Base-by-base conservation (phyloP, 495 filamentous ascomycete genomes). In the Aspergillus incahuasiensis region DNA sequence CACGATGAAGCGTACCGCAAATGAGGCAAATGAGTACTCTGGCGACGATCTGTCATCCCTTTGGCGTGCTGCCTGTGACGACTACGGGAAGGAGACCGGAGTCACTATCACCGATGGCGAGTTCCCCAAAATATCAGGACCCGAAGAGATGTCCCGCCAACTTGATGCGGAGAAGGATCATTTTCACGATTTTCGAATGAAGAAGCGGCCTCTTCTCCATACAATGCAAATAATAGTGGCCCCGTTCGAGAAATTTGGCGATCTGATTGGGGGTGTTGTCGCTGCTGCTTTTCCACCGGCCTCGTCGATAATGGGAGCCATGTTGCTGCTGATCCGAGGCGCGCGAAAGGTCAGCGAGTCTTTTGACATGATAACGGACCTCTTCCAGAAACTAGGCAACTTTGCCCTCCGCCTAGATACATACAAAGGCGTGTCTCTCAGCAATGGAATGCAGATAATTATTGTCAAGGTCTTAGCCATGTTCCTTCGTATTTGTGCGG, bases 291-390 rank as follows among this genome's bases (percentile, higher is more conserved):
- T 68, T 38, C 62, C 69, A 5, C 65, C 63, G 7, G 59, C 62
- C 16, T 63, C 60, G 30, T 28, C 55, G 21, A 58, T 68, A 19
- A 62, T 70, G 59, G 61, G 65, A 15, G 63, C 69, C 6, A 68
- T 67, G 43, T 34, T 61, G 19, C 59, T 59, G 24, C 60, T 72
- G 1, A 48, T 72, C 8, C 54, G 55, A 12, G 54, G 57, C 11
- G 69, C 65, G 20, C 51, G 63, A 25, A 65, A 56, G 48, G 65
- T 68, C 7, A 64, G 58, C 18, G 53, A 61, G 0, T 40, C 59
- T 2, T 67, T 67, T 40, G 64, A 71, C 30, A 57, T 55, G 13
- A 64, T 68, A 30, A 38, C 42, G 4, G 55, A 59, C 16, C 57
- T 68, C 28, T 51, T 64, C 41, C 28, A 60, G 32, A 48, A 61